Percentiles rank a stretch among this genome's conserved stretches.
Conservation (phyloP, 1,139 yeast species). For the Hemisphaericaspora xylofermentans region DNA sequence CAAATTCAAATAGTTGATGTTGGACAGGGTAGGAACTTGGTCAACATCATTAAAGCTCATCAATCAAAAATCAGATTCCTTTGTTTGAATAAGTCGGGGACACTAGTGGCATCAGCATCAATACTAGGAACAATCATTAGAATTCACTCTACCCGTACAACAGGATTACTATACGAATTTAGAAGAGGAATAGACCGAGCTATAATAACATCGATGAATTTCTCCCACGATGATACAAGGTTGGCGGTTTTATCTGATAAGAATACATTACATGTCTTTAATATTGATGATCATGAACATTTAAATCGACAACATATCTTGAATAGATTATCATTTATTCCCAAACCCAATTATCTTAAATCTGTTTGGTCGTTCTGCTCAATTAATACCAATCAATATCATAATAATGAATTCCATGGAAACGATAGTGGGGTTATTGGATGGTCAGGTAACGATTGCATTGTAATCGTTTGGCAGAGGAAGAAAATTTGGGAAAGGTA, state of each 20-base stretch:
- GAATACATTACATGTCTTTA: slow-evolving; percentile 82
- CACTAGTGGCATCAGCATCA: slow-evolving; percentile 84
- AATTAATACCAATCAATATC: slow-evolving; percentile 56
- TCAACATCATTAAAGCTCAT: slow-evolving; percentile 82
- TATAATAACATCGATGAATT: slow-evolving; percentile 74
- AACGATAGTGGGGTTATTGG: slow-evolving; percentile 69
- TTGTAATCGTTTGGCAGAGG: slow-evolving; percentile 70
- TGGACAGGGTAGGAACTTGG: slow-evolving; percentile 59
- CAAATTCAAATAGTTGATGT: slow-evolving; percentile 79
- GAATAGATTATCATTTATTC: slow-evolving; percentile 61
- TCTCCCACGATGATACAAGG: slow-evolving; percentile 71
- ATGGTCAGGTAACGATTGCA: slow-evolving; percentile 70
- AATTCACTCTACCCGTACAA: slow-evolving; percentile 70
- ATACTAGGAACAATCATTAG: slow-evolving; percentile 85
- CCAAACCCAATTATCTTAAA: slow-evolving; percentile 70
- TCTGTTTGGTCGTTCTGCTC: slow-evolving; percentile 91
- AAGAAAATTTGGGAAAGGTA: slow-evolving; percentile 85
- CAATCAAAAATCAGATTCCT: slow-evolving; percentile 66
- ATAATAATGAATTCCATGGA: slow-evolving; percentile 25
- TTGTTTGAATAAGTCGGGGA: slow-evolving; percentile 69
- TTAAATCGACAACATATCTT: slow-evolving; percentile 67
- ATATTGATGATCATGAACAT: slow-evolving; percentile 29
- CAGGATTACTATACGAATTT: slow-evolving; percentile 76
- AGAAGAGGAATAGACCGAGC: slow-evolving; percentile 89
- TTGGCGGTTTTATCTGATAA: slow-evolving; percentile 88